Evolutionary conservation across 306 rosid genomes (phyloP).

Genomic region (Quillaja saponaria): DNA sequence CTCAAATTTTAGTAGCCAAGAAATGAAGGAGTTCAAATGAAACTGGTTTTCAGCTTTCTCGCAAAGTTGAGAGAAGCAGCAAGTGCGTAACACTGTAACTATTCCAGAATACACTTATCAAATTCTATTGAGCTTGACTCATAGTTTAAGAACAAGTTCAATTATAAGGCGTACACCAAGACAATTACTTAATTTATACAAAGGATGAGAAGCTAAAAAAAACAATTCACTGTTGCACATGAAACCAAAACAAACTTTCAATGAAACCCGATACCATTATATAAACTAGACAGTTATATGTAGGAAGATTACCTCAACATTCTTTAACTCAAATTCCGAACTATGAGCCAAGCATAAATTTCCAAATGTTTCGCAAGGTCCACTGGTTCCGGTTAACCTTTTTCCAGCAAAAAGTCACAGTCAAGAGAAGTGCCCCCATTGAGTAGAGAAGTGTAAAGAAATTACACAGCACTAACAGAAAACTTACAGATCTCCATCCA

Average conservation of each 20-base stretch:
- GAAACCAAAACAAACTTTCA: neutral
- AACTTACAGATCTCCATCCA: constrained; percentile 93
- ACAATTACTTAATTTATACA: neutral
- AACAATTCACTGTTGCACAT: neutral
- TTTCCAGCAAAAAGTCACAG: constrained; percentile 30
- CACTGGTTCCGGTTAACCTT: constrained; percentile 90
- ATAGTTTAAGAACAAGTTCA: neutral
- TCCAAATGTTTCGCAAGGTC: constrained; percentile 88
- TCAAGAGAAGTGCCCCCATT: constrained; percentile 27
- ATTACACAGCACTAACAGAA: constrained; percentile 13
- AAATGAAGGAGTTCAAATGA: no score
- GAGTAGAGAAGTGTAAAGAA: neutral
- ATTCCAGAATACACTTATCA: no score
- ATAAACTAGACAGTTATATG: constrained; percentile 11
- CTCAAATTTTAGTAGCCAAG: no score
- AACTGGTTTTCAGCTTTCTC: no score
- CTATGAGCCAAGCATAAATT: constrained; percentile 78
- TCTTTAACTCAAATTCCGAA: constrained; percentile 82
- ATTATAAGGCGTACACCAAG: neutral
- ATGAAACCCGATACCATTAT: neutral
- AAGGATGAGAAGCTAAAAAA: no score
- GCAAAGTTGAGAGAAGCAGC: no score
- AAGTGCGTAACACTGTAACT: no score
- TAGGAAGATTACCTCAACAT: constrained; percentile 73
- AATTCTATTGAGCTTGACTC: no score